phyloP scores from a whole-genome alignment of 1,139 yeast genomes.

The Zhuliangozyma parablackwelliae region DNA sequence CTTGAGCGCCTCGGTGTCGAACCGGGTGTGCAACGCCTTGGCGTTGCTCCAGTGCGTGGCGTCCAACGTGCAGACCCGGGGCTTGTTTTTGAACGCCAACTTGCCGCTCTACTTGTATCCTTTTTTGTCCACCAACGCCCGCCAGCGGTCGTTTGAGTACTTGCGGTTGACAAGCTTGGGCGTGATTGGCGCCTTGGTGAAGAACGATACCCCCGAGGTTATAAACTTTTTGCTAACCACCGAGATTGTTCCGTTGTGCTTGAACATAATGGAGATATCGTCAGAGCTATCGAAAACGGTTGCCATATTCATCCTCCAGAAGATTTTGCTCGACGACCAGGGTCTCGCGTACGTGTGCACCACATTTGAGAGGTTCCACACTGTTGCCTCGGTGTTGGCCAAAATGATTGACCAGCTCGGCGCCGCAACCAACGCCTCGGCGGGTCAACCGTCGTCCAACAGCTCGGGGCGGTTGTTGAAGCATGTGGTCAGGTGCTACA shows the following conservation, averaged over 20 bases:
- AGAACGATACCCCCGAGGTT: constrained; percentile 93
- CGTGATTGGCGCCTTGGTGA: constrained; percentile 94
- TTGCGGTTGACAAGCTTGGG: constrained; percentile 89
- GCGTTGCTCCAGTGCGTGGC: constrained; percentile 96
- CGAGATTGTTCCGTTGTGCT: constrained; percentile 90
- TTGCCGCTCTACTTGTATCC: constrained; percentile 91
- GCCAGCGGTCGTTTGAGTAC: constrained; percentile 91
- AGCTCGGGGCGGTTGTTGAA: constrained; percentile 79
- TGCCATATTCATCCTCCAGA: constrained; percentile 91
- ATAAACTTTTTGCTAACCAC: constrained; percentile 86
- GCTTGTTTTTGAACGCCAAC: constrained; percentile 80
- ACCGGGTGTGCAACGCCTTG: constrained; percentile 91
- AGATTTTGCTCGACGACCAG: constrained; percentile 84
- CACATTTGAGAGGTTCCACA: constrained; percentile 89
- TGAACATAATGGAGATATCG: constrained; percentile 92
- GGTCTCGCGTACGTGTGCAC: constrained; percentile 92
- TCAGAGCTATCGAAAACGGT: constrained; percentile 93
- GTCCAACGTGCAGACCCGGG: constrained; percentile 86
- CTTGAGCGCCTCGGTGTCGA: constrained; percentile 80
- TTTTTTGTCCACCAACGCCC: constrained; percentile 84
- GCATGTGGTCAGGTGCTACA: constrained; percentile 91
- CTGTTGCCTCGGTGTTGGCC: constrained; percentile 84
- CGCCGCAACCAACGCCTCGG: constrained; percentile 9
- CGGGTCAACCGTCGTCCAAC: constrained; percentile 33
- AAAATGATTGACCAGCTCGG: constrained; percentile 83